Percentiles rank a stretch among this genome's conserved stretches.
phyloP scores from a whole-genome alignment of 441 rosid species.

The Euphorbia celastroides region DNA sequence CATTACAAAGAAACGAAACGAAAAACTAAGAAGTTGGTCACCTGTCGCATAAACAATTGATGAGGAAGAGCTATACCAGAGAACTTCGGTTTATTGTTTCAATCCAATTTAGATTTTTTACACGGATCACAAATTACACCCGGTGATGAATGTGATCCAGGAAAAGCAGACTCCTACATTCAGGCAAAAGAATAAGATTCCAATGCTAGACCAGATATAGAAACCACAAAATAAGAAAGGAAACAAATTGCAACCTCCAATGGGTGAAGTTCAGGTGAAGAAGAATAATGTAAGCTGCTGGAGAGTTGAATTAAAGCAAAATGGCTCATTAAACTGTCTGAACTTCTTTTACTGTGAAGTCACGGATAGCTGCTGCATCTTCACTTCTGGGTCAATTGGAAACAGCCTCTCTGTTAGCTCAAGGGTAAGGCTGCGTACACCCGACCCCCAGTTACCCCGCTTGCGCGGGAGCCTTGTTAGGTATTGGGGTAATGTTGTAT shows the following conservation, averaged over 20 bases:
- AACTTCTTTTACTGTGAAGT: too few species aligned
- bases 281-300: slow-evolving; percentile 16
- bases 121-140: slow-evolving; percentile 7
- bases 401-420: too few species aligned
- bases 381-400: too few species aligned
- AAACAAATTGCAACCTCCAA: slow-evolving; percentile 31
- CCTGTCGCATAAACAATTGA: slow-evolving; percentile 25
- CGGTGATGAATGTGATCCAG: slow-evolving; percentile 16
- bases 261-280: slow-evolving; percentile 15
- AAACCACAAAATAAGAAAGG: background rate
- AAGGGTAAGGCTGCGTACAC: too few species aligned
- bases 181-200: background rate
- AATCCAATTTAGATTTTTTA: slow-evolving; percentile 20
- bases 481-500: too few species aligned
- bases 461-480: too few species aligned
- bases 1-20: slow-evolving; percentile 11
- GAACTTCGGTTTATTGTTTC: slow-evolving; percentile 27
- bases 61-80: slow-evolving; percentile 17
- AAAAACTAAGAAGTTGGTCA: slow-evolving; percentile 18
- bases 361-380: too few species aligned
- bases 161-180: slow-evolving; percentile 14
- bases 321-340: too few species aligned
- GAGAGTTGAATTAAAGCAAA: slow-evolving; percentile 33
- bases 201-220: background rate
- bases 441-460: too few species aligned